Evolutionary conservation across 2,329 filamentous ascomycete species (phyloP), one percentile per base, ranked within the genome.

Genomic region (Ophiostoma himal-ulmi): DNA sequence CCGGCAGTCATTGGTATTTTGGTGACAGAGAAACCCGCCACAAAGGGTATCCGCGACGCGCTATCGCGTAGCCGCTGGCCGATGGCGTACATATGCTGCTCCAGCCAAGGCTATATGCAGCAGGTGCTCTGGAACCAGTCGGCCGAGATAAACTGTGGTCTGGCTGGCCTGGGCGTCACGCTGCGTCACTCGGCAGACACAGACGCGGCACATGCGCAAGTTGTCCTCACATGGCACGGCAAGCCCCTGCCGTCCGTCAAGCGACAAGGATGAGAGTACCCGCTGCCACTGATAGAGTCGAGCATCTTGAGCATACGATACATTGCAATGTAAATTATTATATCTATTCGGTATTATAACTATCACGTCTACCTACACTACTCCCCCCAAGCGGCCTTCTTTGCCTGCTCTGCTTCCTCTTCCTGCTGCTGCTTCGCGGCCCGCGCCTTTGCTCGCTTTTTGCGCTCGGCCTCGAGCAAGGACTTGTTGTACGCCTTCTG

Each of bases 311-410:
- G n/a, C n/a, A 54, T 26, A n/a, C 10, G 17, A 54, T 8, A 13
- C 17, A 48, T 48, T n/a, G 17, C 17, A n/a, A 17, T 54, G 20
- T 1, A 54, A 2, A 26, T 8, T 57, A 57, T 57, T 10, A 26
- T 10, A 13, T 30, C n/a, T 57, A 8, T 66, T 39, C 6, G 37
- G 37, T 39, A 30, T 30, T 30, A 30, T 30, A 30, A 30, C 17
- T 8, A 52, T 22, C 41, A 3, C 41, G 64, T 22, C 70, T 70
- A 54, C 44, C 41, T 41, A 60, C 68, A 30, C 80, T 77, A 90
- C 76, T 90, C 91, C 71, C 95, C 89, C 95, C 95, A 98, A 36
- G 97, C 84, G n/a, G 91, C 89, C 72, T 86, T 86, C 83, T 91
- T 96, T n/a, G 90, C 89, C 79, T 84, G 87, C 77, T 94, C 91